phyloP scores from a whole-genome alignment of 495 filamentous ascomycete species.

The Peziza echinospora region DNA sequence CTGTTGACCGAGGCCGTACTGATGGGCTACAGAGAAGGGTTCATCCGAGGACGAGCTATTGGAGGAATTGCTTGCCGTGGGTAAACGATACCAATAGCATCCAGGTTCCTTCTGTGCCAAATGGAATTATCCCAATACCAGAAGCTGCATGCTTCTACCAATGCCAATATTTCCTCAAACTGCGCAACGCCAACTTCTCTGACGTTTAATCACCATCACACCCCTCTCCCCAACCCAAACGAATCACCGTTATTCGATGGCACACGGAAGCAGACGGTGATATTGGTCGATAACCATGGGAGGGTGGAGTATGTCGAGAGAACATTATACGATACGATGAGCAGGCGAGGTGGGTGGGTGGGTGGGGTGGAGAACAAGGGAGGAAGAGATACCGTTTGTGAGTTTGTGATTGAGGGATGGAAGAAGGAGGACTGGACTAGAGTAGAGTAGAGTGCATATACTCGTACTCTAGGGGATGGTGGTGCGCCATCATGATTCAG shows the following conservation, averaged over 20 bases:
- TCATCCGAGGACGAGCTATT: constrained; percentile 43
- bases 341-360: constrained; percentile 29
- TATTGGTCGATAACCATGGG: constrained; percentile 56
- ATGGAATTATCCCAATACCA: too few species aligned
- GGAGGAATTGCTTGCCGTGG: constrained; percentile 45
- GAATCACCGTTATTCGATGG: constrained; percentile 36
- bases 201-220: background rate
- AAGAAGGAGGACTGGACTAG: too few species aligned
- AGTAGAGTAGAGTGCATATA: too few species aligned
- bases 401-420: constrained; percentile 45
- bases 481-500: too few species aligned
- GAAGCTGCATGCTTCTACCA: too few species aligned
- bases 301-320: constrained; percentile 65
- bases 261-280: constrained; percentile 79
- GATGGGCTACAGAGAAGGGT: constrained; percentile 23
- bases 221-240: background rate
- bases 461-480: too few species aligned
- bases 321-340: constrained; percentile 53
- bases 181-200: background rate
- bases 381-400: constrained; percentile 39
- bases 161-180: background rate
- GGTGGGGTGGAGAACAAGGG: constrained; percentile 30
- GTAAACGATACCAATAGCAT: too few species aligned
- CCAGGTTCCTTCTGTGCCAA: too few species aligned
- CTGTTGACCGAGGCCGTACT: constrained; percentile 24